Percentiles rank a stretch among this genome's conserved stretches.
These are phyloP conservation scores for Erythrobasidium hasegawianum DNA, from an alignment of 1,284 basidiomycete genomes.

Conservation along the genomic window DNA sequence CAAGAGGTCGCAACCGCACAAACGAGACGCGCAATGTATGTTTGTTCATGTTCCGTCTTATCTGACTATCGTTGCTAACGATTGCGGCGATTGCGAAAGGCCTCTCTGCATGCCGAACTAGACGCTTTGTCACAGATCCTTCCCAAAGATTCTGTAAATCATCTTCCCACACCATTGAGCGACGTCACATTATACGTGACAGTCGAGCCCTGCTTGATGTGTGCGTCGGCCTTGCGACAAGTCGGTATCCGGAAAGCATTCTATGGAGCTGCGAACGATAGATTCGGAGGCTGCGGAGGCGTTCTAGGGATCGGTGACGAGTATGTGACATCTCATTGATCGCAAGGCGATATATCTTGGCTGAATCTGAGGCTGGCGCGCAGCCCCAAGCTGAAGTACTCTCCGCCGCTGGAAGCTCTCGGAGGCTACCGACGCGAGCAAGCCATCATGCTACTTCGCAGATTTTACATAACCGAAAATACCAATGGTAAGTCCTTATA, in stretches of 20 bases:
- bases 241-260: conserved; percentile 85
- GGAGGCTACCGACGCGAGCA: conserved; percentile 86
- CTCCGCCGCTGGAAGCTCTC: conserved; percentile 69
- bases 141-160: conserved; percentile 47
- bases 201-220: conserved; percentile 99
- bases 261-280: conserved; percentile 92
- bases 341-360: too few species aligned
- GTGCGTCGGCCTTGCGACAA: conserved; percentile 88
- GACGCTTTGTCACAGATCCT: conserved; percentile 93
- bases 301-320: conserved; percentile 78
- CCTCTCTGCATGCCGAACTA: conserved; percentile 93
- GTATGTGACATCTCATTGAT: conserved; percentile 57
- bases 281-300: conserved; percentile 96
- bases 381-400: conserved; percentile 50
- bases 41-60: conserved; percentile 5
- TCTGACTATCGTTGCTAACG: conserved; percentile 9
- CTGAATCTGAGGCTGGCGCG: background rate
- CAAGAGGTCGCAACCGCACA: conserved; percentile 83
- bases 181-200: conserved; percentile 91
- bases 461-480: conserved; percentile 96
- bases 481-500: conserved; percentile 65
- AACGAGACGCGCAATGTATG: conserved; percentile 87
- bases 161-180: conserved; percentile 56
- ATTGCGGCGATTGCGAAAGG: conserved; percentile 55
- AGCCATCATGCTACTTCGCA: conserved; percentile 88